These are phyloP conservation scores for Candida sanyaensis DNA, from an alignment of 1,139 yeast species.

Conservation along the genomic window DNA sequence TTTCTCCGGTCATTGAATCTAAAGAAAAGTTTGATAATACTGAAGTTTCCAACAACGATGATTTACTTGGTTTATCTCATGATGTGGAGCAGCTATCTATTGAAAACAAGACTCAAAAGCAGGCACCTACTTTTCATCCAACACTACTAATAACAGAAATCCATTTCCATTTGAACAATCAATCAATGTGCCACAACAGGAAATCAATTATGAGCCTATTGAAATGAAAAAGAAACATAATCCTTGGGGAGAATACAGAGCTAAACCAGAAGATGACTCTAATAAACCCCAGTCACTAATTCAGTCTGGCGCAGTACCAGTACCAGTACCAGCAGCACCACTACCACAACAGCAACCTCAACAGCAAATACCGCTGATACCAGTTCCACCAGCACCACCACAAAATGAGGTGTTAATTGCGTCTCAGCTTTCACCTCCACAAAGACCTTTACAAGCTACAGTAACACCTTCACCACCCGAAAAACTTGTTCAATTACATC, in stretches of 20 bases:
- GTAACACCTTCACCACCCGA: neutral
- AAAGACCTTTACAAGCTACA: neutral
- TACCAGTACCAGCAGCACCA: too few species aligned
- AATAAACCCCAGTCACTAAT: neutral
- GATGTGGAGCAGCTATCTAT: slow-evolving; percentile 3
- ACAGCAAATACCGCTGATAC: too few species aligned
- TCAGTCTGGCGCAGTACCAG: neutral
- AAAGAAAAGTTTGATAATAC: slow-evolving; percentile 1
- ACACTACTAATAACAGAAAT: slow-evolving; percentile 5
- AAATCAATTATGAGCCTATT: slow-evolving; percentile 5
- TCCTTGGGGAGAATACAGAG: slow-evolving; percentile 29
- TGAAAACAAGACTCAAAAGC: neutral
- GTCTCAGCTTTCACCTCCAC: neutral
- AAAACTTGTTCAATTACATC: neutral
- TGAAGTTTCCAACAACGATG: neutral
- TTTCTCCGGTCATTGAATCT: neutral
- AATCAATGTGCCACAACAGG: slow-evolving; percentile 11
- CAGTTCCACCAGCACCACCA: neutral
- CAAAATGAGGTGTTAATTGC: neutral
- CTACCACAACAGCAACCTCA: too few species aligned
- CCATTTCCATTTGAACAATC: slow-evolving; percentile 15
- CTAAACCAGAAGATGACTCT: neutral
- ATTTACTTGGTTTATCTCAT: slow-evolving; percentile 8
- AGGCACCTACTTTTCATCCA: slow-evolving; percentile 7
- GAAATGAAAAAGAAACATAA: slow-evolving; percentile 18